These are phyloP conservation scores for Astrocystis sublimbata DNA, from an alignment of 495 filamentous ascomycete genomes.

Conservation along the genomic window DNA sequence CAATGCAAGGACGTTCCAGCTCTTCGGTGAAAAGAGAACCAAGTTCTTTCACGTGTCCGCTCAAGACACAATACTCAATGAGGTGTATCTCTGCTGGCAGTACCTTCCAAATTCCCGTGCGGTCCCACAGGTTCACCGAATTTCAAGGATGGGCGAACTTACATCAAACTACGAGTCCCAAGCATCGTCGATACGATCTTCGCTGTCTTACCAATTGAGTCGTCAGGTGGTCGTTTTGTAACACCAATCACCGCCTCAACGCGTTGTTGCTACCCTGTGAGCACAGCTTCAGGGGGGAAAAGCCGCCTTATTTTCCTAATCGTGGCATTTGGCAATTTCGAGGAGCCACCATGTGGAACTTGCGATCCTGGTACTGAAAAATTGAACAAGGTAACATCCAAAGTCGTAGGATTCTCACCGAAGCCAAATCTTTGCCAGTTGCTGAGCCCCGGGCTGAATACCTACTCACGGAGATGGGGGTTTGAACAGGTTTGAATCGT, in stretches of 20 bases:
- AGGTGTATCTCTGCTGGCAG: neutral
- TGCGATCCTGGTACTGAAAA: neutral
- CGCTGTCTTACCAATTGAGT: neutral
- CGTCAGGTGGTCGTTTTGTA: neutral
- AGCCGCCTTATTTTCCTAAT: neutral
- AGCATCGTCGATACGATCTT: neutral
- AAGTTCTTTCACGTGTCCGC: neutral
- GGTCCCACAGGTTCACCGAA: slow-evolving; percentile 13
- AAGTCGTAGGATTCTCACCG: neutral
- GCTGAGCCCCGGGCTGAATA: slow-evolving; percentile 10
- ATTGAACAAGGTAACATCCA: neutral
- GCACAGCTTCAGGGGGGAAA: neutral
- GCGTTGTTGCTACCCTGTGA: slow-evolving; percentile 6
- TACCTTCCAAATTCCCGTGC: neutral
- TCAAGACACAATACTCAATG: neutral
- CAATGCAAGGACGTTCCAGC: neutral
- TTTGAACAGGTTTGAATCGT: neutral
- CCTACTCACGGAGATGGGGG: neutral
- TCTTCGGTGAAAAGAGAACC: neutral
- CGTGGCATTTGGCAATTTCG: neutral
- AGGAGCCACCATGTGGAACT: neutral
- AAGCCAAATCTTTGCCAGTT: neutral
- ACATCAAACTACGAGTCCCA: neutral
- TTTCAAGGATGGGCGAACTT: neutral
- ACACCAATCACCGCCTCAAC: neutral